Conservation (phyloP, 2,329 filamentous ascomycete species). For the Zasmidium angulare region DNA sequence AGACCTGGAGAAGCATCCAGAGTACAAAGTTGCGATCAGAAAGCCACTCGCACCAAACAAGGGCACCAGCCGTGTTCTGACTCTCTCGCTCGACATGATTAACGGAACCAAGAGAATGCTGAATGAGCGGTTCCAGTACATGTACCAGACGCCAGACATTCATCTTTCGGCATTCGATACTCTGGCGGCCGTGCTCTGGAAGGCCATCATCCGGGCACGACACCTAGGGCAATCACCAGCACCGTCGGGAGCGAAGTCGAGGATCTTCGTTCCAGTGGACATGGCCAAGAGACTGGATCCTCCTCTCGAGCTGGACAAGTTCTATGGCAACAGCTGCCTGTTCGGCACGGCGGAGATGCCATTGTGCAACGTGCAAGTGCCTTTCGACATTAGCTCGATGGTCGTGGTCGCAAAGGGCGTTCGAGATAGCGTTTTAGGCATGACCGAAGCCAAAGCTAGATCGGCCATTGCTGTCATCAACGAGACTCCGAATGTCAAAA, state of each 20-base stretch:
- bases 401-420: constrained; percentile 4
- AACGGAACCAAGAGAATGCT: constrained; percentile 13
- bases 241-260: too few relatives aligned
- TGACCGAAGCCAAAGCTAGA: constrained; percentile 15
- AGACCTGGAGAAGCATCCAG: constrained; percentile 6
- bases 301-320: constrained; percentile 9
- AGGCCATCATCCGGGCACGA: constrained; percentile 16
- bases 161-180: constrained; percentile 15
- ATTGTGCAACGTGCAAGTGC: neutral
- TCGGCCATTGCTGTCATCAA: constrained; percentile 22
- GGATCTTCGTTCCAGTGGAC: constrained; percentile 12
- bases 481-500: constrained; percentile 6
- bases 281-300: constrained; percentile 16
- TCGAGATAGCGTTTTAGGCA: neutral
- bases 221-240: too few relatives aligned
- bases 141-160: constrained; percentile 1
- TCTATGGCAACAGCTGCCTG: constrained; percentile 16
- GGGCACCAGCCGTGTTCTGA: constrained; percentile 14
- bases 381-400: constrained; percentile 19
- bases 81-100: constrained; percentile 19
- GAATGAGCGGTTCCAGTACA: constrained; percentile 13
- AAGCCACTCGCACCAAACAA: constrained; percentile 1
- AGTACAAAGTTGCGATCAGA: neutral
- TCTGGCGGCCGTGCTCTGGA: constrained; percentile 25
- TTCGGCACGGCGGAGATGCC: neutral